Evolutionary conservation across 371 early-diverging fungal species (phyloP).

Genomic region (Mucor circinelloides): DNA sequence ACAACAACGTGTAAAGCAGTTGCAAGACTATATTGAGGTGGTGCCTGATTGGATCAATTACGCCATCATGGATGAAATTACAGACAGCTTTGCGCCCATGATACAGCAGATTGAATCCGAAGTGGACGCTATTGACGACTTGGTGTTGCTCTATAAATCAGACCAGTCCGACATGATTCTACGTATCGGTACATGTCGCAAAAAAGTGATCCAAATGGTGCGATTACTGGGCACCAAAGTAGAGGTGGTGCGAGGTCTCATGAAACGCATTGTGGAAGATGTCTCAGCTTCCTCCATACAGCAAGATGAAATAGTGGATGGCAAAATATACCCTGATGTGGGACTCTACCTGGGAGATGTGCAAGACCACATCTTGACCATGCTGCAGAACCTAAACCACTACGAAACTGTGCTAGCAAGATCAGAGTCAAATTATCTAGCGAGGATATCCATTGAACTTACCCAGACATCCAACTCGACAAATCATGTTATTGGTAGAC

Average conservation of each 20-base stretch:
- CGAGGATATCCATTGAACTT: slow-evolving; percentile 93
- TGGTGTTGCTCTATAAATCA: slow-evolving; percentile 62
- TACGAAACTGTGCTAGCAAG: slow-evolving; percentile 89
- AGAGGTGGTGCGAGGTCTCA: slow-evolving; percentile 77
- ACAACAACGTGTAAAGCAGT: slow-evolving; percentile 55
- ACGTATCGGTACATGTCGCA: slow-evolving; percentile 81
- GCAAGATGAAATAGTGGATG: slow-evolving; percentile 13
- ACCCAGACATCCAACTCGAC: slow-evolving; percentile 89
- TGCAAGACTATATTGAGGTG: slow-evolving; percentile 60
- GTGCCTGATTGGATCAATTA: slow-evolving; percentile 86
- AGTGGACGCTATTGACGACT: slow-evolving; percentile 88
- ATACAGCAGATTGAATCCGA: slow-evolving; percentile 79
- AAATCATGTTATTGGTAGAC: slow-evolving; percentile 84
- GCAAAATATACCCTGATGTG: slow-evolving; percentile 48
- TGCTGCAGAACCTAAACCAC: slow-evolving; percentile 87
- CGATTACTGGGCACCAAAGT: slow-evolving; percentile 77
- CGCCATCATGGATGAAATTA: slow-evolving; percentile 84
- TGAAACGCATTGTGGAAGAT: slow-evolving; percentile 50
- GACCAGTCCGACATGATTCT: slow-evolving; percentile 85
- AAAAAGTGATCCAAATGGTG: slow-evolving; percentile 76
- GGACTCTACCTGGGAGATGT: slow-evolving; percentile 88
- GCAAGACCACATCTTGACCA: slow-evolving; percentile 92
- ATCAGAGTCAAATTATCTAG: slow-evolving; percentile 92
- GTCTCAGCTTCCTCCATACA: not conserved
- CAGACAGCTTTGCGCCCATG: slow-evolving; percentile 81